Evolutionary conservation across 2,329 filamentous ascomycete species (phyloP), one percentile per base, ranked within the genome.

Genomic region (Coniochaeta sp.): DNA sequence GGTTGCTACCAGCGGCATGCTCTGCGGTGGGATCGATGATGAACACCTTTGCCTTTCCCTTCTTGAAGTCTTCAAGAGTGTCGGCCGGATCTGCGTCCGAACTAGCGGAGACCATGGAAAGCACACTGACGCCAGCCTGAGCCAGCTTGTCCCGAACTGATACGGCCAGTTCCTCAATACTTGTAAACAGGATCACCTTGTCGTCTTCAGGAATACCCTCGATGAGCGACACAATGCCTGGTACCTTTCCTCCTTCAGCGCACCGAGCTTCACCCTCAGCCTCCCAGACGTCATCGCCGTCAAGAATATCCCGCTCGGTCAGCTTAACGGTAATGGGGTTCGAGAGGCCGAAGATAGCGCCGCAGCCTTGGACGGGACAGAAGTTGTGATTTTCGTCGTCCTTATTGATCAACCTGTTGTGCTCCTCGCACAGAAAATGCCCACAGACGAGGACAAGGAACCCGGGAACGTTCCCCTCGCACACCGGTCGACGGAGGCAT

Each of bases 1-100:
- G 66, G 61, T 79, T 79, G 26, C 70, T 73, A 0, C 77, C 77
- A 0, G 77, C 74, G 2, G 75, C 73, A 32, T 75, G 71, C 4
- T 70, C 66, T 9, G 70, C 70, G 65, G 73, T 73, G 36, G 78
- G 69, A 34, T 71, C 71, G 57, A 78, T 69, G 4, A 79, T 62
- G 19, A 76, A 67, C 1, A 77, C 68, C 38, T 69, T 55, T 17
- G 61, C 61, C 1, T 55, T 17, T 12, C 65, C 62, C 0, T 3
- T 0, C 63, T 74, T 73, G 68, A 72, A 74, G 0, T 32, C 6
- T 26, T 71, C 66, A 2, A 73, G 63, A 5, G 50, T 50, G 0
- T n/a, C 34, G 17, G 63, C 36, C 3, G 62, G 60, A 6, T 63
- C 55, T 9, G 17, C 34, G 17, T 36, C 14, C 2, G 9, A 2